Evolutionary conservation across 768 basidiomycete species (phyloP).

Genomic region (Porphyrellus cyaneotinctus): DNA sequence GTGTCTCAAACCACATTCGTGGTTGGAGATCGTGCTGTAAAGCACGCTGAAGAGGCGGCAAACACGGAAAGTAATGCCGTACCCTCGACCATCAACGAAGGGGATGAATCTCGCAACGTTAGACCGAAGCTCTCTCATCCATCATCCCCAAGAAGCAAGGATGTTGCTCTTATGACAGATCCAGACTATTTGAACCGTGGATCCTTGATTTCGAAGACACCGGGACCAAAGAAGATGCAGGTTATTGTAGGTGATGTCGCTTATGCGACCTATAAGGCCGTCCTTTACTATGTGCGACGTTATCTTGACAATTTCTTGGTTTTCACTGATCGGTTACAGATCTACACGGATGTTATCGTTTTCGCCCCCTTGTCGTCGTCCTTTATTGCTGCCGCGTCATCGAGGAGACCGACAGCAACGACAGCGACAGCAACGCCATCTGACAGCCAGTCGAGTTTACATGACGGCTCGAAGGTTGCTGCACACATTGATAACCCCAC

Average conservation of each 20-base stretch:
- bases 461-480: conserved; percentile 18
- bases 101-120: conserved; percentile 27
- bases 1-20: not conserved
- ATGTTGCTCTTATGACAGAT: conserved; percentile 19
- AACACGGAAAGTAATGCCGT: not conserved
- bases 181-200: not conserved
- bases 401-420: conserved; percentile 7
- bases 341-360: conserved; percentile 81
- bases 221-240: conserved; percentile 48
- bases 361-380: conserved; percentile 83
- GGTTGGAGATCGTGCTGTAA: conserved; percentile 3
- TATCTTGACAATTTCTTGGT: not conserved
- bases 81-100: not conserved
- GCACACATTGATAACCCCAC: conserved; percentile 25
- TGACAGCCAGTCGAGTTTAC: conserved; percentile 35
- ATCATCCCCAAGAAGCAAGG: conserved; percentile 35
- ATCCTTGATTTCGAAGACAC: not conserved
- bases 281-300: conserved; percentile 70
- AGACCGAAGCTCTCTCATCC: conserved; percentile 36
- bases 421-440: conserved; percentile 24
- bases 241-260: conserved; percentile 56
- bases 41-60: conserved; percentile 2
- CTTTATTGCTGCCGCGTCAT: conserved; percentile 36
- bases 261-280: conserved; percentile 59
- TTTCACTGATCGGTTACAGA: conserved; percentile 36